Conservation (phyloP, 2,329 filamentous ascomycete species). For the Teratosphaeria zuluensis region DNA sequence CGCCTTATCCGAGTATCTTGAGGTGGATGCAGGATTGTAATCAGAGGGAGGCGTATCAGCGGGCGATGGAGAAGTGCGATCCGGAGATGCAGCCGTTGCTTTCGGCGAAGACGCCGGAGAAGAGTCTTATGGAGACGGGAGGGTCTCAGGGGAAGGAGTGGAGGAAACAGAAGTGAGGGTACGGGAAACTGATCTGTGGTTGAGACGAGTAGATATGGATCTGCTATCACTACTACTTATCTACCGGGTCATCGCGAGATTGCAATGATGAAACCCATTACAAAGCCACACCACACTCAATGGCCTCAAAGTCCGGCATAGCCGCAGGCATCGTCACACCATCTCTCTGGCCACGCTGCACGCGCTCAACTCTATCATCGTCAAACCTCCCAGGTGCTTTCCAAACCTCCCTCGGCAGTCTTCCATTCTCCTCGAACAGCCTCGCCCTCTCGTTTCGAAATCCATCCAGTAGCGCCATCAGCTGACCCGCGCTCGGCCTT, state of each 20-base stretch:
- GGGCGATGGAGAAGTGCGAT: slow-evolving; percentile 25
- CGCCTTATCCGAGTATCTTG: slow-evolving; percentile 16
- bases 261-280: too few species aligned
- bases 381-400: neutral
- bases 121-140: neutral
- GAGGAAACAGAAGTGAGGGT: neutral
- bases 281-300: neutral
- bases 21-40: slow-evolving; percentile 19
- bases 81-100: slow-evolving; percentile 15
- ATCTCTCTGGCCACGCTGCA: neutral
- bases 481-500: neutral
- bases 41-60: slow-evolving; percentile 19
- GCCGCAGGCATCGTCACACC: neutral
- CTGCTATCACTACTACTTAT: too few species aligned
- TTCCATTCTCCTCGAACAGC: neutral
- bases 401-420: neutral
- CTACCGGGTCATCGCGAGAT: too few species aligned
- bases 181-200: too few species aligned
- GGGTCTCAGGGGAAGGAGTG: neutral
- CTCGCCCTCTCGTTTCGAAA: neutral
- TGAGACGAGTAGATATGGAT: neutral
- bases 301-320: neutral
- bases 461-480: neutral
- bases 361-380: neutral
- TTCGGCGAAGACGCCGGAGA: neutral